Conservation (phyloP, 371 early-diverging fungal genomes). For the Cokeromyces recurvatus region DNA sequence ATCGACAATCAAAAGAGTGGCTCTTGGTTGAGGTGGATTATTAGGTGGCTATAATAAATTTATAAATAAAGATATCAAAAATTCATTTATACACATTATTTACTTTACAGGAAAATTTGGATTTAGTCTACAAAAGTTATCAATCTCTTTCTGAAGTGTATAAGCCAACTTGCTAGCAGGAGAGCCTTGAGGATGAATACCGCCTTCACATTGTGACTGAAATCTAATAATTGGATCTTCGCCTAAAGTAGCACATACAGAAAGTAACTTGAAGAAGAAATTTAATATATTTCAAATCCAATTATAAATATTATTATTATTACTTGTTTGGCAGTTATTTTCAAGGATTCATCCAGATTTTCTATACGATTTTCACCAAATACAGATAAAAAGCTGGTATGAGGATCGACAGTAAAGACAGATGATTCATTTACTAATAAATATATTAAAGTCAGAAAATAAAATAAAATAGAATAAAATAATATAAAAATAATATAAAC, state of each 20-base stretch:
- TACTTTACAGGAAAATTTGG: slow-evolving; percentile 56
- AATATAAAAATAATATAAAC: too few relatives aligned
- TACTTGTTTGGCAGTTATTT: slow-evolving; percentile 69
- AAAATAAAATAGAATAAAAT: too few relatives aligned
- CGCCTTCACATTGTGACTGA: slow-evolving; percentile 61
- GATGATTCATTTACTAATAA: slow-evolving; percentile 68
- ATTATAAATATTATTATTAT: not conserved
- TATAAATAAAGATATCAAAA: not conserved
- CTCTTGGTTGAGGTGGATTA: slow-evolving; percentile 54
- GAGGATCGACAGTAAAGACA: slow-evolving; percentile 76
- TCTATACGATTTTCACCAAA: slow-evolving; percentile 43
- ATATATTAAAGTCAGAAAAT: too few relatives aligned
- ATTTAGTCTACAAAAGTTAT: slow-evolving; percentile 51
- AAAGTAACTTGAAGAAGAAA: slow-evolving; percentile 44
- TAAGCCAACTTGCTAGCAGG: slow-evolving; percentile 54
- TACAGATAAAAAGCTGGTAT: slow-evolving; percentile 58
- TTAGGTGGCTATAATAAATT: slow-evolving; percentile 29
- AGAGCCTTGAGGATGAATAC: slow-evolving; percentile 52
- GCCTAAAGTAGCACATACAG: slow-evolving; percentile 73
- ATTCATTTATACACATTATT: not conserved
- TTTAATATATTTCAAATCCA: slow-evolving; percentile 5
- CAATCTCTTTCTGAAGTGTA: slow-evolving; percentile 68
- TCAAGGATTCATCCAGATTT: slow-evolving; percentile 56
- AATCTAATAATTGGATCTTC: slow-evolving; percentile 88
- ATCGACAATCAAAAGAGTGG: slow-evolving; percentile 85